These are phyloP conservation scores for Rosa multiflora DNA, from an alignment of 306 rosid genomes.

Conservation along the genomic window DNA sequence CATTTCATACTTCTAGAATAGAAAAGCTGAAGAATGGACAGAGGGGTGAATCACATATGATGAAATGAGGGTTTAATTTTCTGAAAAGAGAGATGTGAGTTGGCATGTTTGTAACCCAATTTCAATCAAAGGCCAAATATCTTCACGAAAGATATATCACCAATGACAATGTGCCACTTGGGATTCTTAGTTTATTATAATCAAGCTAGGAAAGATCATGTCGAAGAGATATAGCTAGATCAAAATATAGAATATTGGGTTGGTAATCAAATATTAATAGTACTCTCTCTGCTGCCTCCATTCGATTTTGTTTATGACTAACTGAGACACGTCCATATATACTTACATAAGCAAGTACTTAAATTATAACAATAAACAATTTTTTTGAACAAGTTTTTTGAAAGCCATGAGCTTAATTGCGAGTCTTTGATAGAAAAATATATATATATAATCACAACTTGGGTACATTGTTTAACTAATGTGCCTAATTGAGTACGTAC, in stretches of 20 bases:
- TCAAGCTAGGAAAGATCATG: constrained; percentile 39
- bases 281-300: constrained; percentile 24
- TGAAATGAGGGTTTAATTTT: neutral
- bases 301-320: constrained; percentile 16
- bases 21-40: neutral
- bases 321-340: neutral
- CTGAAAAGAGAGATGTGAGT: neutral
- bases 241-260: constrained; percentile 55
- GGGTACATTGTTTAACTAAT: neutral
- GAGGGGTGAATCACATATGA: neutral
- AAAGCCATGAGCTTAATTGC: constrained; percentile 16
- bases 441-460: neutral
- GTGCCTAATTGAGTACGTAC: neutral
- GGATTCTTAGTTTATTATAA: constrained; percentile 26
- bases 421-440: neutral
- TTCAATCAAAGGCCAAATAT: constrained; percentile 41
- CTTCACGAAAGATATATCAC: constrained; percentile 55
- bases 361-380: neutral
- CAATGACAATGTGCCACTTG: constrained; percentile 39
- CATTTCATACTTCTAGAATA: neutral
- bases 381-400: constrained; percentile 39
- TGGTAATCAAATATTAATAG: constrained; percentile 37
- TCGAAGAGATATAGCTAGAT: constrained; percentile 27
- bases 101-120: constrained; percentile 28
- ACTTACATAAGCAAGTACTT: neutral